A percentile compares a stretch with the other conserved stretches of the same genome.
Conservation (phyloP, 169 alveolate genomes). For the Neospora caninum region DNA sequence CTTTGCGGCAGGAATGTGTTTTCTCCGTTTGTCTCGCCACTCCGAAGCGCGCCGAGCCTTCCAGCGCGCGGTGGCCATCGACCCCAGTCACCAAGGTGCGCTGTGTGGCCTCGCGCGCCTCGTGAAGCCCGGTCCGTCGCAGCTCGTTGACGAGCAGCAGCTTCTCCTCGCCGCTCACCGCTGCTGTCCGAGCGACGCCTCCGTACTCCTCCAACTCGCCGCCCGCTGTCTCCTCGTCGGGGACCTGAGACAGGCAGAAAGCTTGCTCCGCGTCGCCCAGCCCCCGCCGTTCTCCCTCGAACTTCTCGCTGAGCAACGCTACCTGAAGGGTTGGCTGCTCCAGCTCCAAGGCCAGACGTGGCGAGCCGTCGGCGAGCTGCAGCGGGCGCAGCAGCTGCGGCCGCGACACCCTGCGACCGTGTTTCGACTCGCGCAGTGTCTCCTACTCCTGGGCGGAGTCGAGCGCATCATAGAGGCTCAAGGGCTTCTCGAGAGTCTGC, state of each 20-base stretch:
- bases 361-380: conserved; percentile 37
- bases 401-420: conserved; percentile 17
- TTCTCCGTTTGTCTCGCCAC: conserved; percentile 36
- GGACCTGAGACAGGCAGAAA: conserved; percentile 46
- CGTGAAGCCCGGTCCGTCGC: background rate
- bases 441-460: background rate
- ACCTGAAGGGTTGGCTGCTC: conserved; percentile 51
- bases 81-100: conserved; percentile 35
- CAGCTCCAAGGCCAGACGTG: conserved; percentile 43
- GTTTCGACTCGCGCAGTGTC: conserved; percentile 33
- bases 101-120: conserved; percentile 35
- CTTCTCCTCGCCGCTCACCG: conserved; percentile 42
- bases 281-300: conserved; percentile 25
- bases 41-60: conserved; percentile 30
- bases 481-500: background rate
- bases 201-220: conserved; percentile 56
- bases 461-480: conserved; percentile 24
- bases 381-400: conserved; percentile 37
- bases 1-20: conserved; percentile 35
- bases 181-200: conserved; percentile 37
- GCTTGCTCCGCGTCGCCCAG: conserved; percentile 43
- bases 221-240: conserved; percentile 40
- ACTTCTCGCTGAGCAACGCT: conserved; percentile 30
- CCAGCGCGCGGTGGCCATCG: conserved; percentile 25
- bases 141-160: conserved; percentile 41